phyloP scores from a whole-genome alignment of 202 grass and related monocot genomes.

The Cymbopogon flexuosus region DNA sequence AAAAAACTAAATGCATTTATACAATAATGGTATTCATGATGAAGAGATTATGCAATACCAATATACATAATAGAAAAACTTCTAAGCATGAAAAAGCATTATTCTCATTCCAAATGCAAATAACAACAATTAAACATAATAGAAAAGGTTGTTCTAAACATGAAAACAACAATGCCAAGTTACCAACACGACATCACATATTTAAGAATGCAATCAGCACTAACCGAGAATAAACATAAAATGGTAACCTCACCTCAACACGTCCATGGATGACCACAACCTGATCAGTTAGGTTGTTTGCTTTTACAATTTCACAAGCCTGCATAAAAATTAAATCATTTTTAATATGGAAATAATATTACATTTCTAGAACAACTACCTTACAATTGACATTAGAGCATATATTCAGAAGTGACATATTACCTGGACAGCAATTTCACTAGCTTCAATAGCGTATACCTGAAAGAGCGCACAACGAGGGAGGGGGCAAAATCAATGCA shows the following conservation, averaged over 20 bases:
- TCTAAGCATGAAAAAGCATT: not conserved
- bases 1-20: constrained; percentile 22
- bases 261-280: constrained; percentile 69
- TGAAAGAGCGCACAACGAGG: constrained; percentile 30
- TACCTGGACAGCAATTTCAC: constrained; percentile 88
- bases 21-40: not conserved
- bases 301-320: constrained; percentile 77
- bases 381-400: not conserved
- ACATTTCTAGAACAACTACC: not conserved
- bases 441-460: constrained; percentile 87
- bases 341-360: not conserved
- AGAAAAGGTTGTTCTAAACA: not conserved
- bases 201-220: not conserved
- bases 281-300: constrained; percentile 69
- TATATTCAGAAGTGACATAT: constrained; percentile 24
- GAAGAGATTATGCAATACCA: not conserved
- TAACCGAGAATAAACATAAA: constrained; percentile 20
- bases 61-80: not conserved
- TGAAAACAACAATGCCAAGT: constrained; percentile 2
- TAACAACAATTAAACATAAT: not conserved
- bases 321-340: not conserved
- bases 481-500: not conserved
- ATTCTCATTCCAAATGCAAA: constrained; percentile 20
- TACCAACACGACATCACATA: not conserved
- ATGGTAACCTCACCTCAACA: constrained; percentile 63